These are phyloP conservation scores for Leucaena leucocephala DNA, from an alignment of 306 rosid species.

Conservation along the genomic window DNA sequence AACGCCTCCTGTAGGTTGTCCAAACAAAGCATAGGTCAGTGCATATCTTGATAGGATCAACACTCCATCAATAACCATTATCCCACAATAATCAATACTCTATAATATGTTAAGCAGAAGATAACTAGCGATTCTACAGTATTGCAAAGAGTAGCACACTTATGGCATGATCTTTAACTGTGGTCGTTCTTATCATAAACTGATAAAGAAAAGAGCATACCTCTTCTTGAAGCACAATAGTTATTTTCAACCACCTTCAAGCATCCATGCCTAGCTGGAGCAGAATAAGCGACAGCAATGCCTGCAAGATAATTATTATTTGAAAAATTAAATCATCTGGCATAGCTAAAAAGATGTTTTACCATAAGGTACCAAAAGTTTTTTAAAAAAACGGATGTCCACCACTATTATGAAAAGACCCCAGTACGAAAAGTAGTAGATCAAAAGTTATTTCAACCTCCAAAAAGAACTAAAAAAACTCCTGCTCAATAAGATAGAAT, in stretches of 20 bases:
- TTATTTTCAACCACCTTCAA: conserved; percentile 91
- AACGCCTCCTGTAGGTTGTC: conserved; percentile 75
- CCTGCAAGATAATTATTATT: conserved; percentile 57
- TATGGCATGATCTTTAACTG: conserved; percentile 1
- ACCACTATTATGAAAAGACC: conserved; percentile 8
- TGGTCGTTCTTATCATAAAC: background rate
- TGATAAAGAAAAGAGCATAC: conserved; percentile 44
- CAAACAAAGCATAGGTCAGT: conserved; percentile 17
- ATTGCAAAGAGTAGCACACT: background rate
- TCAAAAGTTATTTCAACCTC: conserved; percentile 8
- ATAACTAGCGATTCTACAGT: conserved; percentile 16
- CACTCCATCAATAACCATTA: no score
- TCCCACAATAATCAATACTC: no score
- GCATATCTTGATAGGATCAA: no score
- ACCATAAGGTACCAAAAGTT: background rate
- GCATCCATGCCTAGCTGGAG: conserved; percentile 87
- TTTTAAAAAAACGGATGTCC: background rate
- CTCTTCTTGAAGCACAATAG: conserved; percentile 92
- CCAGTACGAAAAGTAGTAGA: conserved; percentile 18
- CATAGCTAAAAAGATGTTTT: background rate
- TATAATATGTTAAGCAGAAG: background rate
- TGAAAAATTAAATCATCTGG: conserved; percentile 32
- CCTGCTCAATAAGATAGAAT: conserved; percentile 1
- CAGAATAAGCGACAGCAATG: conserved; percentile 75
- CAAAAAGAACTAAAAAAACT: background rate